Conservation (phyloP, 2,329 filamentous ascomycete species). For the Trichophyton simii region DNA sequence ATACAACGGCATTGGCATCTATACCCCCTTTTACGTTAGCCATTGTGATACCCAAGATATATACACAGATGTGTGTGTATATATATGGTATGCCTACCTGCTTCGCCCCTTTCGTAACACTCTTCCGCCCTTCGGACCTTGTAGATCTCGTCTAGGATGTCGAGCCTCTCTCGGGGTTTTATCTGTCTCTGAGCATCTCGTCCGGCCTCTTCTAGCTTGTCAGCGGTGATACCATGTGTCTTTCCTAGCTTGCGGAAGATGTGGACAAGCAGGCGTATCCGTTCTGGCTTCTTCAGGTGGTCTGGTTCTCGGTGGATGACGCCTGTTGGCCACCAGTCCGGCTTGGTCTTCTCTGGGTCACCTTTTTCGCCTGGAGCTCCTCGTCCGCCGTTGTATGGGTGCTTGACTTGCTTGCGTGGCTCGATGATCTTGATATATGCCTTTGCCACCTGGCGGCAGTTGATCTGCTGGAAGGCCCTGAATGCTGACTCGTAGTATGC, state of each 20-base stretch:
- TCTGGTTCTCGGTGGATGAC: slow-evolving; percentile 39
- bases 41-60: background rate
- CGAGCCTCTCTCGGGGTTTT: slow-evolving; percentile 24
- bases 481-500: slow-evolving; percentile 34
- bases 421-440: slow-evolving; percentile 36
- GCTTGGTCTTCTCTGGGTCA: slow-evolving; percentile 34
- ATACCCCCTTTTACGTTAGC: background rate
- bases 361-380: slow-evolving; percentile 27
- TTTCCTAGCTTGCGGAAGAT: slow-evolving; percentile 29
- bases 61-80: no score
- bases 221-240: slow-evolving; percentile 23
- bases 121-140: slow-evolving; percentile 23
- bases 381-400: slow-evolving; percentile 38
- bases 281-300: slow-evolving; percentile 35
- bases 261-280: slow-evolving; percentile 29
- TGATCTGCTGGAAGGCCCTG: slow-evolving; percentile 33
- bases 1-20: slow-evolving; percentile 27
- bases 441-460: slow-evolving; percentile 34
- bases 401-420: slow-evolving; percentile 36
- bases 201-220: slow-evolving; percentile 30
- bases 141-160: slow-evolving; percentile 30
- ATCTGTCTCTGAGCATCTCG: slow-evolving; percentile 27
- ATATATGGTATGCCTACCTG: slow-evolving; percentile 21
- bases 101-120: slow-evolving; percentile 29
- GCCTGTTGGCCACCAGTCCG: slow-evolving; percentile 12